These are phyloP conservation scores for Trypanosoma boissoni DNA, from an alignment of 208 protist genomes.

Conservation along the genomic window DNA sequence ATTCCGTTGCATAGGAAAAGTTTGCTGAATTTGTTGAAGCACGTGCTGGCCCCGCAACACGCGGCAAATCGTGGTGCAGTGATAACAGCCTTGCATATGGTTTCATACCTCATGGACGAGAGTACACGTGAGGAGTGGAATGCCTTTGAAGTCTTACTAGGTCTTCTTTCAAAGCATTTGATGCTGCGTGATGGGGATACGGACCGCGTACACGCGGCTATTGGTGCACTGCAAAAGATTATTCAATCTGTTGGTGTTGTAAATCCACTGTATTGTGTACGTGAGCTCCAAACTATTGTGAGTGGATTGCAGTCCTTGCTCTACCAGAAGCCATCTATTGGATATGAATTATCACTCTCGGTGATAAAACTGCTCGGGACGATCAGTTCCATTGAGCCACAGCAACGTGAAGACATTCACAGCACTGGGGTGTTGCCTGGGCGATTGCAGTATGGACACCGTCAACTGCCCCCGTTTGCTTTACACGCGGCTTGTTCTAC, in stretches of 20 bases:
- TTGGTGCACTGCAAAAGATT: constrained; percentile 61
- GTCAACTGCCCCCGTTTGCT: constrained; percentile 5
- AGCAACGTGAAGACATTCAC: constrained; percentile 20
- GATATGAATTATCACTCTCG: constrained; percentile 59
- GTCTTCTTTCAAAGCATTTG: constrained; percentile 58
- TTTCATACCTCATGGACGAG: constrained; percentile 72
- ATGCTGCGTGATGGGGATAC: constrained; percentile 56
- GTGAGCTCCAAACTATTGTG: constrained; percentile 42
- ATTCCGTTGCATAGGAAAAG: constrained; percentile 42
- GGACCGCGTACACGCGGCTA: constrained; percentile 41
- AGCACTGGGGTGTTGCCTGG: constrained; percentile 4
- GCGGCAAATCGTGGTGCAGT: constrained; percentile 41
- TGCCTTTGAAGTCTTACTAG: constrained; percentile 63
- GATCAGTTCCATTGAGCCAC: constrained; percentile 72
- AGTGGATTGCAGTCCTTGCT: constrained; percentile 61
- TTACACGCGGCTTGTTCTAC: not conserved
- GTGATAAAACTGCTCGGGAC: constrained; percentile 74
- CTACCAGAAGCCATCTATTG: constrained; percentile 71
- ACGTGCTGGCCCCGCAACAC: constrained; percentile 34
- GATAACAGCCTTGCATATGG: constrained; percentile 51
- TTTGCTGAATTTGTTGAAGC: constrained; percentile 35
- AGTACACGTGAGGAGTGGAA: constrained; percentile 47
- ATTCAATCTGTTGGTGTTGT: constrained; percentile 46
- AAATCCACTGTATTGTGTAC: constrained; percentile 19
- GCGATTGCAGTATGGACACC: constrained; percentile 2